phyloP scores from a whole-genome alignment of 352 stramenopile genomes.

The Elongisporangium anandrum region DNA sequence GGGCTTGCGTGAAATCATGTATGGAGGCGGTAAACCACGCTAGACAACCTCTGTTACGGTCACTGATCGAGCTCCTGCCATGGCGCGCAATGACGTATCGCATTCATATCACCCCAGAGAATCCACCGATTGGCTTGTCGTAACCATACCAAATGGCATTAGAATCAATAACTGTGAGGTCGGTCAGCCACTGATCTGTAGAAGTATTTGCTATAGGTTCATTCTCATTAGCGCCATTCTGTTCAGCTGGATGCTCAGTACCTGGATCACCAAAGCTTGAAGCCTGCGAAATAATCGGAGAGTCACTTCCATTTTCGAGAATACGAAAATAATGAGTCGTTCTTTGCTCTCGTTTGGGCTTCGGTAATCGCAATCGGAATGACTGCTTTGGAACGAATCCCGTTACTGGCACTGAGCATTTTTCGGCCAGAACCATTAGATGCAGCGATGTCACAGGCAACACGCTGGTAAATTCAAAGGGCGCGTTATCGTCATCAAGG shows the following conservation, averaged over 20 bases:
- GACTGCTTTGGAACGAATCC: conserved; percentile 62
- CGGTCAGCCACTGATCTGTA: neutral
- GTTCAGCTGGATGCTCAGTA: neutral
- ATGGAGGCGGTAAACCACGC: neutral
- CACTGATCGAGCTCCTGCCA: too few relatives aligned
- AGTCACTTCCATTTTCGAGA: neutral
- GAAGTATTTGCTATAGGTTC: conserved; percentile 17
- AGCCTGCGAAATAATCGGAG: neutral
- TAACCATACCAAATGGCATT: conserved; percentile 41
- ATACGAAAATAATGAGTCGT: conserved; percentile 6
- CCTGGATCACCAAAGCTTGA: neutral
- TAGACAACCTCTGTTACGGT: neutral
- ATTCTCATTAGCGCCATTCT: neutral
- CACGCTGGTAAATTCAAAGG: conserved; percentile 15
- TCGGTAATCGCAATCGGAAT: conserved; percentile 51
- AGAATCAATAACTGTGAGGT: neutral
- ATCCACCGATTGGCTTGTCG: conserved; percentile 36
- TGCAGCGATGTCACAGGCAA: conserved; percentile 47
- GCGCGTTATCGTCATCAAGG: neutral
- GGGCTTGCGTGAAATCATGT: neutral
- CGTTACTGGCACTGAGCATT: conserved; percentile 19
- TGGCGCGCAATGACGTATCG: too few relatives aligned
- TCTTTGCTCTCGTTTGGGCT: conserved; percentile 10
- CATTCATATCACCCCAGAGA: conserved; percentile 17
- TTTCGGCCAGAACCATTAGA: conserved; percentile 39